A percentile compares a stretch with the other conserved stretches of the same genome.
Conservation (phyloP, 352 stramenopile species). For the Pythium oligandrum region DNA sequence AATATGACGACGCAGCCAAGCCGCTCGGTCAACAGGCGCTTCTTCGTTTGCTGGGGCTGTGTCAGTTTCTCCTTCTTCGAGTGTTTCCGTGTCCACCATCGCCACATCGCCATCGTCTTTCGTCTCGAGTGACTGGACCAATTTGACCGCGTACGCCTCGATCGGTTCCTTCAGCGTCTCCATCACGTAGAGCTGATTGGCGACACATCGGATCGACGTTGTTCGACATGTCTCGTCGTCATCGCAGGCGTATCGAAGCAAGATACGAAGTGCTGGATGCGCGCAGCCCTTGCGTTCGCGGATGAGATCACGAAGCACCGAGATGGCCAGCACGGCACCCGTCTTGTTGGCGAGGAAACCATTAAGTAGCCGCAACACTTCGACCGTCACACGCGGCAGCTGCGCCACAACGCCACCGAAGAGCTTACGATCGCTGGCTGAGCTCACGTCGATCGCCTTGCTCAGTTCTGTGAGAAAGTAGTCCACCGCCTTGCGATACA, state of each 20-base stretch:
- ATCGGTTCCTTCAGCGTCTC: constrained; percentile 46
- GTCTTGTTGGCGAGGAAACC: constrained; percentile 48
- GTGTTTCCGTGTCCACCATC: constrained; percentile 1
- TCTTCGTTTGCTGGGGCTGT: no score
- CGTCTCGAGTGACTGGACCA: constrained; percentile 48
- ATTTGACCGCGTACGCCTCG: constrained; percentile 50
- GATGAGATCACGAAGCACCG: constrained; percentile 60
- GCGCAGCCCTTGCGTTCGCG: constrained; percentile 59
- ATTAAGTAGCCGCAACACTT: constrained; percentile 47
- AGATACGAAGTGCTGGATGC: constrained; percentile 40
- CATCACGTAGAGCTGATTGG: constrained; percentile 72
- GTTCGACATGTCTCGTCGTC: constrained; percentile 65
- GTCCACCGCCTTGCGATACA: constrained; percentile 38
- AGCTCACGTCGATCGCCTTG: constrained; percentile 49
- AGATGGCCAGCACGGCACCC: constrained; percentile 67
- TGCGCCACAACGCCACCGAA: constrained; percentile 52
- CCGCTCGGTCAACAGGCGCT: background rate
- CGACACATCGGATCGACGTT: constrained; percentile 66
- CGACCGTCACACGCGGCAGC: constrained; percentile 50
- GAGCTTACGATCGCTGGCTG: constrained; percentile 61
- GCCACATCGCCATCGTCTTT: constrained; percentile 9
- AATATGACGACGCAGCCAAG: constrained; percentile 9
- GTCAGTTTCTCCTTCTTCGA: background rate
- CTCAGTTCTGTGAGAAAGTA: constrained; percentile 49
- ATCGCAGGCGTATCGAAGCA: constrained; percentile 69